Evolutionary conservation across 2,329 filamentous ascomycete genomes (phyloP).

Genomic region (Alternaria longipes): DNA sequence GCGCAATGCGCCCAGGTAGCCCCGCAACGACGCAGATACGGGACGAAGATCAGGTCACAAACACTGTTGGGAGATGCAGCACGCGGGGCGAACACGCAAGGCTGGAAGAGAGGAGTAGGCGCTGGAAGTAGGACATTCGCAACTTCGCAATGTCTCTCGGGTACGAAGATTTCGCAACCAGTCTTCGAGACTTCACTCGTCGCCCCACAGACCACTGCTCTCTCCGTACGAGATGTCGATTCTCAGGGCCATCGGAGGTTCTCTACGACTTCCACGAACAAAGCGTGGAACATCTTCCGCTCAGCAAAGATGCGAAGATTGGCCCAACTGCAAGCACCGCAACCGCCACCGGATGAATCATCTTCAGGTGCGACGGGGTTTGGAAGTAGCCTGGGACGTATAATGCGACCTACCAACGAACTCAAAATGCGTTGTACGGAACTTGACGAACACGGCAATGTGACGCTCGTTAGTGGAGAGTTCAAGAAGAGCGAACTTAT

Average conservation of each 20-base stretch:
- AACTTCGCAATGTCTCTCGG: constrained; percentile 12
- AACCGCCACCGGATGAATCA: constrained; percentile 67
- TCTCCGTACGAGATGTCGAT: neutral
- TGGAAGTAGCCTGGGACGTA: constrained; percentile 66
- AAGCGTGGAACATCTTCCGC: constrained; percentile 39
- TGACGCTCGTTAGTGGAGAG: constrained; percentile 91
- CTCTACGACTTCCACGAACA: constrained; percentile 20
- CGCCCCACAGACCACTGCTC: neutral
- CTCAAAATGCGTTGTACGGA: constrained; percentile 91
- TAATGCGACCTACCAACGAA: constrained; percentile 83
- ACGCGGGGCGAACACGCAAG: constrained; percentile 6
- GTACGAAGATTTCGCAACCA: constrained; percentile 3
- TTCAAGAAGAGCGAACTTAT: constrained; percentile 98
- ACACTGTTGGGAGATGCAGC: neutral
- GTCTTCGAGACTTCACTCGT: constrained; percentile 7
- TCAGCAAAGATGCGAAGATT: constrained; percentile 45
- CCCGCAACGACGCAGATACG: constrained; percentile 29
- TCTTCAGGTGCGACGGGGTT: constrained; percentile 52
- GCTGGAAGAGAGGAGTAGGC: neutral
- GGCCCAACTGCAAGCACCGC: constrained; percentile 66
- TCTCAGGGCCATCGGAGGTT: constrained; percentile 10
- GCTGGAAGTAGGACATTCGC: constrained; percentile 12
- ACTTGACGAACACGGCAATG: constrained; percentile 89
- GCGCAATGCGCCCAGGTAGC: constrained; percentile 34
- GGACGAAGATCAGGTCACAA: constrained; percentile 11